phyloP scores from a whole-genome alignment of 2,329 filamentous ascomycete genomes.

The Exophiala sp. region DNA sequence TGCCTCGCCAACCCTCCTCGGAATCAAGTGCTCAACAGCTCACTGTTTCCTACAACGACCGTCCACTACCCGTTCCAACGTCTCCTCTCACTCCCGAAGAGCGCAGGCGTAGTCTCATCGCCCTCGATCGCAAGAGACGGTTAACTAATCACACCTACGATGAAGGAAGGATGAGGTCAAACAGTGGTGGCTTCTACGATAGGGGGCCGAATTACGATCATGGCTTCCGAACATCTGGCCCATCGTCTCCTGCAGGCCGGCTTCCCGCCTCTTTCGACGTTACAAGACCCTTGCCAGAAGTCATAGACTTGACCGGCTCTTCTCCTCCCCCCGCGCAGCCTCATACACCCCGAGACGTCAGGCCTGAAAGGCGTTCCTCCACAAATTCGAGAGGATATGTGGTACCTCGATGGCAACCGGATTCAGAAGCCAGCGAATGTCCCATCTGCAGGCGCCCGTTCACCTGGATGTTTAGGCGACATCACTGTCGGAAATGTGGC shows the following conservation, averaged over 20 bases:
- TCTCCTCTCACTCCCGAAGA: constrained; percentile 20
- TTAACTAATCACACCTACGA: constrained; percentile 36
- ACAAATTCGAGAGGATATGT: constrained; percentile 43
- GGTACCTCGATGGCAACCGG: constrained; percentile 80
- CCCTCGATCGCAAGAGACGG: constrained; percentile 40
- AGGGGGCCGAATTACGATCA: constrained; percentile 18
- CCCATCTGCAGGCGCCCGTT: constrained; percentile 78
- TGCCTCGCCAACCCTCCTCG: constrained; percentile 2
- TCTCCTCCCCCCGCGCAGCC: constrained; percentile 27
- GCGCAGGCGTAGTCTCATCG: constrained; percentile 23
- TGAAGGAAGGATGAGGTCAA: constrained; percentile 30
- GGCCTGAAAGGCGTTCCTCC: constrained; percentile 14
- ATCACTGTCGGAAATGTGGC: constrained; percentile 95
- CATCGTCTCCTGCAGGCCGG: constrained; percentile 31
- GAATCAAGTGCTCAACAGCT: constrained; percentile 8
- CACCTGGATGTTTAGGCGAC: constrained; percentile 78
- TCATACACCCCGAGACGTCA: constrained; percentile 18
- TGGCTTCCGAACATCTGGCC: constrained; percentile 16
- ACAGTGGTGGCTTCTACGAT: constrained; percentile 23
- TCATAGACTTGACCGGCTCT: constrained; percentile 29
- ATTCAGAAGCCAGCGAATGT: constrained; percentile 72
- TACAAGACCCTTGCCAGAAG: constrained; percentile 13
- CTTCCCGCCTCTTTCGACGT: constrained; percentile 13
- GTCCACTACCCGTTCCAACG: constrained; percentile 16
- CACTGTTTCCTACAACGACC: constrained; percentile 13